Evolutionary conservation across 2,329 filamentous ascomycete species (phyloP).

Genomic region (Fusarium nygamai): DNA sequence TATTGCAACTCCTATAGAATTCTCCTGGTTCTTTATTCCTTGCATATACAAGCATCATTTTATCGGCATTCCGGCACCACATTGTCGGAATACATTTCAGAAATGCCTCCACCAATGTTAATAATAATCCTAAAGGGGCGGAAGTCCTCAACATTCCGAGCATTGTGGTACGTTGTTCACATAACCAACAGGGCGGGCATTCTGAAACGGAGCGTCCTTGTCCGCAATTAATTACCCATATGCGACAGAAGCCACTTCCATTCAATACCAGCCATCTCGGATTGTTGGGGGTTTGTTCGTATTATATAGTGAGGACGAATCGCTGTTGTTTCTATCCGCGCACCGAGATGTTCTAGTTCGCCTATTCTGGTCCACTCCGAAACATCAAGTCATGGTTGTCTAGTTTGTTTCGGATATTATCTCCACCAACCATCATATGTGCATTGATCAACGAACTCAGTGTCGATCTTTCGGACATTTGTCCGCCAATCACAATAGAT

Average conservation of each 20-base stretch:
- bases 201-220: neutral
- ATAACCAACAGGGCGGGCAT: accelerated
- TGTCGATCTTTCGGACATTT: neutral
- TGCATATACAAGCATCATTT: neutral
- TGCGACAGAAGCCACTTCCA: neutral
- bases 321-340: neutral
- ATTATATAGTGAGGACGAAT: neutral
- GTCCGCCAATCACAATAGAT: conserved; percentile 4
- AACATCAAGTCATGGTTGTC: conserved; percentile 4
- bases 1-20: accelerated
- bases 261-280: neutral
- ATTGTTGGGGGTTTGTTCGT: neutral
- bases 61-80: neutral
- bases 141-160: neutral
- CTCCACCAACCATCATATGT: conserved; percentile 4
- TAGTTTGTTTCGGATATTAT: conserved; percentile 1
- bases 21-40: neutral
- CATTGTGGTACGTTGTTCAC: neutral
- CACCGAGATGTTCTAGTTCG: neutral
- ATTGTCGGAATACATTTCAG: neutral
- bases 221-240: neutral
- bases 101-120: accelerated
- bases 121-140: accelerated
- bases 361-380: neutral
- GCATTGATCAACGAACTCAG: conserved; percentile 12